These are phyloP conservation scores for Claviceps africana DNA, from an alignment of 2,329 filamentous ascomycete genomes.

Conservation along the genomic window DNA sequence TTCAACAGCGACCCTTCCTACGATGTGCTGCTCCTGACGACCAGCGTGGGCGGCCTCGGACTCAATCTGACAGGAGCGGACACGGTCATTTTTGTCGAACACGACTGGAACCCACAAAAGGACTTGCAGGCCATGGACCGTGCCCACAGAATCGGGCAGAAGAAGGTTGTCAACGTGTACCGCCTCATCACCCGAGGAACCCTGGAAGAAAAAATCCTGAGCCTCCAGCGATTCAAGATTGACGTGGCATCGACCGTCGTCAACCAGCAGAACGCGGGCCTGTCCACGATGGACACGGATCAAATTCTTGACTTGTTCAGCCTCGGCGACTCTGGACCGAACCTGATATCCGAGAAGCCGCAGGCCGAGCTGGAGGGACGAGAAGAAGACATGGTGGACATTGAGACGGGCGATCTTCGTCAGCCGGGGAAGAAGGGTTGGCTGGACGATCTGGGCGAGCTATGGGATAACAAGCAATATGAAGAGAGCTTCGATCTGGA, in stretches of 20 bases:
- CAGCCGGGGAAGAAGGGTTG: slow-evolving; percentile 95
- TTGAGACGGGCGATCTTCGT: slow-evolving; percentile 80
- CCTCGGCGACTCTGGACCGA: slow-evolving; percentile 63
- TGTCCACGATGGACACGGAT: slow-evolving; percentile 94
- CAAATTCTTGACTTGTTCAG: slow-evolving; percentile 96
- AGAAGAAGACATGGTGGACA: slow-evolving; percentile 80
- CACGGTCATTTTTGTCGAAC: slow-evolving; percentile 98
- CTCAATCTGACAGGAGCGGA: slow-evolving; percentile 93
- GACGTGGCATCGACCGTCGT: slow-evolving; percentile 96
- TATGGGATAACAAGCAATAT: slow-evolving; percentile 97
- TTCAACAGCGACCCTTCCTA: slow-evolving; percentile 98
- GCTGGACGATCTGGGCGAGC: slow-evolving; percentile 83
- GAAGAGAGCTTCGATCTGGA: slow-evolving; percentile 96
- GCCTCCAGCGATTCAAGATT: slow-evolving; percentile 97
- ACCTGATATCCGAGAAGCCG: slow-evolving; percentile 46
- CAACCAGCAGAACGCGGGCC: slow-evolving; percentile 93
- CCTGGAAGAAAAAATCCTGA: slow-evolving; percentile 95
- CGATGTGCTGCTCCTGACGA: slow-evolving; percentile 85
- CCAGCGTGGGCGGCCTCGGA: slow-evolving; percentile 84
- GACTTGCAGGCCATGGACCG: slow-evolving; percentile 98
- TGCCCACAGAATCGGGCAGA: slow-evolving; percentile 94
- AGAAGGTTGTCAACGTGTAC: slow-evolving; percentile 99
- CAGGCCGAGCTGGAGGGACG: slow-evolving; percentile 45
- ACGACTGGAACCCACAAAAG: slow-evolving; percentile 99
- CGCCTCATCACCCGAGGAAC: slow-evolving; percentile 91